phyloP scores from a whole-genome alignment of 2,329 filamentous ascomycete genomes.

The Aschersonia sp. region DNA sequence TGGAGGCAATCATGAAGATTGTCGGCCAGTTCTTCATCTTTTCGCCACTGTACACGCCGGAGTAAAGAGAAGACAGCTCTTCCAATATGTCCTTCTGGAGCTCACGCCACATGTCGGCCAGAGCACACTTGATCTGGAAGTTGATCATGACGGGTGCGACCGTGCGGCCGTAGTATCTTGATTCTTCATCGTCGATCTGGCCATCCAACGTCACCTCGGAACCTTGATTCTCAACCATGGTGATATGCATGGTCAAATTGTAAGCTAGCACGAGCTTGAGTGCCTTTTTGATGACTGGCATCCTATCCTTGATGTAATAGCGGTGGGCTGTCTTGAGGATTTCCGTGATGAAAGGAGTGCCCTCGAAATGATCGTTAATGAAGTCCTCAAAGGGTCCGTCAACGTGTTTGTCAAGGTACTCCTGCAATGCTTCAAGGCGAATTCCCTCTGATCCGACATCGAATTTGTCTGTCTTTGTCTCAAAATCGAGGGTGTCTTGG shows the following conservation, averaged over 20 bases:
- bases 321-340: constrained; percentile 93
- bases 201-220: constrained; percentile 66
- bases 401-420: constrained; percentile 92
- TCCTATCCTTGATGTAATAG: constrained; percentile 78
- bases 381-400: constrained; percentile 86
- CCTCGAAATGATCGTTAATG: constrained; percentile 91
- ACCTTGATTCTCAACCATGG: constrained; percentile 79
- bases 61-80: constrained; percentile 83
- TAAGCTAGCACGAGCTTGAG: constrained; percentile 91
- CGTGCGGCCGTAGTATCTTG: constrained; percentile 79
- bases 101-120: constrained; percentile 97
- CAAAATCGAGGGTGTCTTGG: constrained; percentile 64
- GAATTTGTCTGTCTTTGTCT: constrained; percentile 74
- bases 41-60: constrained; percentile 94
- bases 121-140: constrained; percentile 95
- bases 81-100: constrained; percentile 91
- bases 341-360: constrained; percentile 86
- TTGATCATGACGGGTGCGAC: constrained; percentile 98
- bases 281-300: constrained; percentile 84
- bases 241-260: constrained; percentile 88
- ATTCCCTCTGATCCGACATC: constrained; percentile 84
- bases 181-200: constrained; percentile 72
- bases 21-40: constrained; percentile 98
- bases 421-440: constrained; percentile 63
- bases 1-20: constrained; percentile 92